Percentiles rank a stretch among this genome's conserved stretches.
phyloP scores from a whole-genome alignment of 2,329 filamentous ascomycete genomes.

The Curvularia lunata region DNA sequence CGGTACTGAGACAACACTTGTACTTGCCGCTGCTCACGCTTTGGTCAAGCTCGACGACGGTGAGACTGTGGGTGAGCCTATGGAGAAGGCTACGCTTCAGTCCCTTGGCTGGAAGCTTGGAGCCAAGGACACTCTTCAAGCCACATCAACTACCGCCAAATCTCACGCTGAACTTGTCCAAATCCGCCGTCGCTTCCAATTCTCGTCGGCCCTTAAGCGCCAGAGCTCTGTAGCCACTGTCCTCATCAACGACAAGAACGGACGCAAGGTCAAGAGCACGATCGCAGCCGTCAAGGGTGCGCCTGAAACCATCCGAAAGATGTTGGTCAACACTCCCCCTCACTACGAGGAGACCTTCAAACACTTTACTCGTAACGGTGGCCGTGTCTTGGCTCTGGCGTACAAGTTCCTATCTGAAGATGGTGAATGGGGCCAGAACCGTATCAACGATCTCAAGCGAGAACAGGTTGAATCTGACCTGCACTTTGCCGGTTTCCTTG shows the following conservation, averaged over 20 bases:
- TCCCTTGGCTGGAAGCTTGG: constrained; percentile 94
- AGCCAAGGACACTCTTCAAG: constrained; percentile 81
- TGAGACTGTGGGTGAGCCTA: constrained; percentile 95
- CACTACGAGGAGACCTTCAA: constrained; percentile 99
- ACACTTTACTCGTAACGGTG: constrained; percentile 94
- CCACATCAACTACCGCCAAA: constrained; percentile 63
- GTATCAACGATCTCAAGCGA: constrained; percentile 91
- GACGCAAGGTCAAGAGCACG: constrained; percentile 79
- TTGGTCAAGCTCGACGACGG: constrained; percentile 96
- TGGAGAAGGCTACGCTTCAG: constrained; percentile 94
- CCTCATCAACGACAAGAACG: constrained; percentile 71
- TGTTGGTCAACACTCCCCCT: constrained; percentile 80
- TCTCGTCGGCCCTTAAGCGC: constrained; percentile 93
- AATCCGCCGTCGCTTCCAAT: constrained; percentile 96
- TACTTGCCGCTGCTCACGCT: constrained; percentile 92
- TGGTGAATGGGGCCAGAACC: constrained; percentile 78
- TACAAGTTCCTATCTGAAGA: constrained; percentile 90
- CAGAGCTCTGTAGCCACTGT: constrained; percentile 93
- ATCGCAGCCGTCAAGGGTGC: constrained; percentile 97
- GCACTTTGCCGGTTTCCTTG: constrained; percentile 91
- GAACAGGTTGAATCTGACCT: constrained; percentile 87
- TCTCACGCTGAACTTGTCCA: constrained; percentile 77
- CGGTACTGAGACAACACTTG: constrained; percentile 83
- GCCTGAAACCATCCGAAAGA: constrained; percentile 94
- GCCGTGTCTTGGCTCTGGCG: constrained; percentile 88